Evolutionary conservation across 768 basidiomycete genomes (phyloP).

Genomic region (Heimioporus sp.): DNA sequence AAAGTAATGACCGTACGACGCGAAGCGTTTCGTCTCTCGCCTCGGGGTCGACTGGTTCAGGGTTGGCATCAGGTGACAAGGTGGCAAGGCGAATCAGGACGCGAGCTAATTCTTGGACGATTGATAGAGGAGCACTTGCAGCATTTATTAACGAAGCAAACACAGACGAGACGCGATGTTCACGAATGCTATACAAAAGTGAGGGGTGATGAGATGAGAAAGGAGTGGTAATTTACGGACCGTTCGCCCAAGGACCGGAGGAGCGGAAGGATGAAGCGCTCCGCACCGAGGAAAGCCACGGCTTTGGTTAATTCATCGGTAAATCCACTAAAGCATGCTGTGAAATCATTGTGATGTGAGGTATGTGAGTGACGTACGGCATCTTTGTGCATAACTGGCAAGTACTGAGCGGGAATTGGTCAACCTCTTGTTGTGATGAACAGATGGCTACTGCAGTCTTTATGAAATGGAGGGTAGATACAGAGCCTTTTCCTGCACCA

Average conservation of each 20-base stretch:
- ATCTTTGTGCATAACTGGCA: constrained; percentile 44
- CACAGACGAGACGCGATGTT: constrained; percentile 25
- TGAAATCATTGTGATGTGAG: neutral
- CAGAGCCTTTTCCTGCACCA: constrained; percentile 25
- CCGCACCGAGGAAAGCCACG: constrained; percentile 48
- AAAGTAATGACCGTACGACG: constrained; percentile 41
- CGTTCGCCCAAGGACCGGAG: constrained; percentile 37
- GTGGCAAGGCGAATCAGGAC: constrained; percentile 22
- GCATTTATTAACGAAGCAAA: constrained; percentile 32
- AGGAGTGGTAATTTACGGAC: constrained; percentile 32
- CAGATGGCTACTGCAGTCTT: constrained; percentile 66
- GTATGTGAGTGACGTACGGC: constrained; percentile 39
- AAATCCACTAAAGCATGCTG: constrained; percentile 37
- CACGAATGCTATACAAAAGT: constrained; percentile 28
- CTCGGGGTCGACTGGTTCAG: constrained; percentile 1
- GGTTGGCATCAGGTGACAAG: neutral
- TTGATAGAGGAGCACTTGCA: constrained; percentile 13
- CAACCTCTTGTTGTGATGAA: constrained; percentile 56
- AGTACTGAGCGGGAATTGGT: constrained; percentile 40
- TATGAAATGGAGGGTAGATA: constrained; percentile 57
- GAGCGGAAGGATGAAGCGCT: constrained; percentile 58
- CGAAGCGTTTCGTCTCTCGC: constrained; percentile 3
- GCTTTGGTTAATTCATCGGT: constrained; percentile 45
- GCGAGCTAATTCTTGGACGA: constrained; percentile 23
- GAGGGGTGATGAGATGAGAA: neutral